A percentile compares a stretch with the other conserved stretches of the same genome.
These are phyloP conservation scores for Penicillium sp. DNA, from an alignment of 2,329 filamentous ascomycete species.

Conservation along the genomic window DNA sequence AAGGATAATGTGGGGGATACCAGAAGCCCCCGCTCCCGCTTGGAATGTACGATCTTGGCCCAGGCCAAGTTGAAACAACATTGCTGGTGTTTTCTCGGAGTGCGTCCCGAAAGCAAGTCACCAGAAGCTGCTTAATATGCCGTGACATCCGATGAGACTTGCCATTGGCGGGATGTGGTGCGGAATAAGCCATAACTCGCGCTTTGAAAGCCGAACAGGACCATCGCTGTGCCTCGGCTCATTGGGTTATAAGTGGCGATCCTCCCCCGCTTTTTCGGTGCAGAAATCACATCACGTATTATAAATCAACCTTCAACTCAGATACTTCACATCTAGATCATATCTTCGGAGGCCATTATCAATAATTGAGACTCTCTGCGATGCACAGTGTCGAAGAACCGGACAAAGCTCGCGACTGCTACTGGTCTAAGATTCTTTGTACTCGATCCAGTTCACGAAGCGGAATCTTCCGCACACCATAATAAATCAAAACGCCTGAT, in stretches of 20 bases:
- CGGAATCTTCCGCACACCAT: background rate
- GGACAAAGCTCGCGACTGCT: background rate
- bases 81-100: background rate
- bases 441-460: background rate
- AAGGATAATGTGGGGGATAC: background rate
- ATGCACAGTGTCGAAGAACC: background rate
- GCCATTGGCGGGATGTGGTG: background rate
- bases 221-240: background rate
- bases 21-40: background rate
- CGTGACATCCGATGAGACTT: background rate
- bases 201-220: background rate
- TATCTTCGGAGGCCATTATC: background rate
- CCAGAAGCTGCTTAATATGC: background rate
- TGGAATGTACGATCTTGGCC: background rate
- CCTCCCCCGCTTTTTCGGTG: background rate
- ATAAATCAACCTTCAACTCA: background rate
- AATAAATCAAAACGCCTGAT: background rate
- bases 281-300: background rate
- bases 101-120: background rate
- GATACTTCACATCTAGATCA: background rate
- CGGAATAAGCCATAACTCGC: background rate
- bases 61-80: background rate
- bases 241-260: background rate
- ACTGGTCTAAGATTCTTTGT: background rate
- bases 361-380: background rate